These are phyloP conservation scores for Leishmania lainsoni DNA, from an alignment of 208 protist species.

Conservation along the genomic window DNA sequence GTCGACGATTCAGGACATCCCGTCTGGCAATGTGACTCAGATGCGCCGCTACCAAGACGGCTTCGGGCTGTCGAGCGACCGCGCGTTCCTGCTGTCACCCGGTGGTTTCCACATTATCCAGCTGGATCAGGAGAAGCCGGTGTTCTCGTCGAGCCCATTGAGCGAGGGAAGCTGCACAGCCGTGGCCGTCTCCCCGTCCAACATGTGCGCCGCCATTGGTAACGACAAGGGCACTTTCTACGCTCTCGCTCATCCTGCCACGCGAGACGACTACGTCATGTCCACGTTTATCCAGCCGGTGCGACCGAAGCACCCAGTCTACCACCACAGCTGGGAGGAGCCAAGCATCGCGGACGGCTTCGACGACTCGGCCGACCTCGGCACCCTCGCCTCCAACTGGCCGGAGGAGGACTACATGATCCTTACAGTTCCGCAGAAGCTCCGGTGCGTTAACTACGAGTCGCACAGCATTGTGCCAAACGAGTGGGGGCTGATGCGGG, in stretches of 20 bases:
- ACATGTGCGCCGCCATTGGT: conserved; percentile 83
- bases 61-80: conserved; percentile 54
- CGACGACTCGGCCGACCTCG: conserved; percentile 47
- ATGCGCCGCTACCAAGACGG: conserved; percentile 79
- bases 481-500: conserved; percentile 76
- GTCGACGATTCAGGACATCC: conserved; percentile 64
- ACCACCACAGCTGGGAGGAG: conserved; percentile 73
- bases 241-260: conserved; percentile 74
- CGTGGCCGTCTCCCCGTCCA: conserved; percentile 73
- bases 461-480: conserved; percentile 54
- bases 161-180: conserved; percentile 65
- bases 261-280: conserved; percentile 78
- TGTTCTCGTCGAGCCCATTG: conserved; percentile 60
- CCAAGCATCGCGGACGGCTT: conserved; percentile 75
- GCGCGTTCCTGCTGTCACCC: conserved; percentile 72
- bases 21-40: conserved; percentile 66
- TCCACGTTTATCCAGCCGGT: conserved; percentile 67
- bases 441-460: conserved; percentile 70
- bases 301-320: conserved; percentile 61
- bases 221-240: conserved; percentile 88
- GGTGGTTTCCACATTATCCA: conserved; percentile 81
- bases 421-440: conserved; percentile 74
- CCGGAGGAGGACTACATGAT: conserved; percentile 91
- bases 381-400: conserved; percentile 79
- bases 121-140: conserved; percentile 64